A percentile compares a stretch with the other conserved stretches of the same genome.
These are phyloP conservation scores for Magnusiomyces ingens DNA, from an alignment of 1,139 yeast species.

Conservation along the genomic window DNA sequence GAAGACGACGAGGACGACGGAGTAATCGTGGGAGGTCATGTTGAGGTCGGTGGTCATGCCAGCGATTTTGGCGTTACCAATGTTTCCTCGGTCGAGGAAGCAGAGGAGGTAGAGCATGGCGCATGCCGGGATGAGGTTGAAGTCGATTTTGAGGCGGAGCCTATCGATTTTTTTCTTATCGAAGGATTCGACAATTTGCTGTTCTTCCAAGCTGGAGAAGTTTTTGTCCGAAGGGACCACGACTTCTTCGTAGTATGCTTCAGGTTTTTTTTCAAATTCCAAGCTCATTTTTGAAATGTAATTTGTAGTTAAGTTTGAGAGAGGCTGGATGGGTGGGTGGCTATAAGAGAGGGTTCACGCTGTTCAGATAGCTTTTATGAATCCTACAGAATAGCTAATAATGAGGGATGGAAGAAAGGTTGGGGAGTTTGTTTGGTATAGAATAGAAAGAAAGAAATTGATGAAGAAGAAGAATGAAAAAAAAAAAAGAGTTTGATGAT, in stretches of 20 bases:
- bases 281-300: neutral
- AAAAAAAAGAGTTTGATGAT: neutral
- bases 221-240: neutral
- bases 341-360: slow-evolving; percentile 1
- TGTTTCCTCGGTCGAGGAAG: slow-evolving; percentile 54
- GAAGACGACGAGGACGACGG: slow-evolving; percentile 49
- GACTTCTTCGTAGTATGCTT: too few species aligned
- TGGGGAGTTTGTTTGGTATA: neutral
- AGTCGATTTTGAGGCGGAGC: slow-evolving; percentile 44
- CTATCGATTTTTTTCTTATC: slow-evolving; percentile 19
- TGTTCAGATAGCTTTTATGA: slow-evolving; percentile 1
- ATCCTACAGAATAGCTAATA: neutral
- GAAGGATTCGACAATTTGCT: slow-evolving; percentile 5
- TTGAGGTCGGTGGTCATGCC: slow-evolving; percentile 50
- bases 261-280: too few species aligned
- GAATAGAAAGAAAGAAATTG: neutral
- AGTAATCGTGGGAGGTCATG: slow-evolving; percentile 45
- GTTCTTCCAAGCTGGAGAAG: neutral
- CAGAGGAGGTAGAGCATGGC: slow-evolving; percentile 52
- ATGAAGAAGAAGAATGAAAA: neutral
- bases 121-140: slow-evolving; percentile 51
- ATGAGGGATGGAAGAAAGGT: neutral
- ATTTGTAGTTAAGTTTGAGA: neutral
- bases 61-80: slow-evolving; percentile 55
- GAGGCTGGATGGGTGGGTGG: neutral